A percentile compares a stretch with the other conserved stretches of the same genome.
Evolutionary conservation across 2,329 filamentous ascomycete species (phyloP).

Genomic region (Septoria linicola): DNA sequence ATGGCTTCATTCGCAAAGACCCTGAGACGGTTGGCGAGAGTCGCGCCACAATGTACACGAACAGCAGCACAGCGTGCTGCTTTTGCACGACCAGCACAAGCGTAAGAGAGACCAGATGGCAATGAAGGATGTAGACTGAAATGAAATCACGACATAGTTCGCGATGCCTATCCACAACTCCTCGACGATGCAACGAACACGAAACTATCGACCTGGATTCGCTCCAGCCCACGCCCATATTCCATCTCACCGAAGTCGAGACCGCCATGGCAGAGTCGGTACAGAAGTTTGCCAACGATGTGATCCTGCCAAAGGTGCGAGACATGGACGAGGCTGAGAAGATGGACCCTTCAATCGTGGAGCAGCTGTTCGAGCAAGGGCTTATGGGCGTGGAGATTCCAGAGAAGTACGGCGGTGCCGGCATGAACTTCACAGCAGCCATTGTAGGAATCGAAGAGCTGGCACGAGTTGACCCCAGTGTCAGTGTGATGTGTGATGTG

Average conservation of each 20-base stretch:
- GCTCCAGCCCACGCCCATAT: slow-evolving; percentile 86
- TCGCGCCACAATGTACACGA: slow-evolving; percentile 27
- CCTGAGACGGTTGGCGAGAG: slow-evolving; percentile 37
- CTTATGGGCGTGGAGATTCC: slow-evolving; percentile 97
- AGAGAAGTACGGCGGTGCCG: slow-evolving; percentile 92
- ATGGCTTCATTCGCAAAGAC: slow-evolving; percentile 38
- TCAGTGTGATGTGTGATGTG: slow-evolving; percentile 92
- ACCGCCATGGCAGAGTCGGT: slow-evolving; percentile 85
- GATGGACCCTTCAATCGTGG: slow-evolving; percentile 86
- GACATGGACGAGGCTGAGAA: slow-evolving; percentile 96
- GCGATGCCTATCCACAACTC: slow-evolving; percentile 46
- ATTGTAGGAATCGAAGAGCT: slow-evolving; percentile 98
- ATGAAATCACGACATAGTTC: slow-evolving; percentile 19
- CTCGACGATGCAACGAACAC: slow-evolving; percentile 38
- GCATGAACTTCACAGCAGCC: slow-evolving; percentile 97
- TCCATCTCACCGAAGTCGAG: slow-evolving; percentile 88
- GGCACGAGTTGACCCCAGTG: slow-evolving; percentile 87
- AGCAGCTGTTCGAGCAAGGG: slow-evolving; percentile 94
- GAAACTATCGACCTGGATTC: slow-evolving; percentile 63
- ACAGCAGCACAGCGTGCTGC: slow-evolving; percentile 21
- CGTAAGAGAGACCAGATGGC: slow-evolving; percentile 11
- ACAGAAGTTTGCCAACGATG: slow-evolving; percentile 83
- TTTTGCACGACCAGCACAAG: slow-evolving; percentile 21
- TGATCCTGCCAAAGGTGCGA: slow-evolving; percentile 84
- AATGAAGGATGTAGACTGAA: not conserved